A percentile compares a stretch with the other conserved stretches of the same genome.
Evolutionary conservation across 306 rosid genomes (phyloP).

Genomic region (Quercus robur): DNA sequence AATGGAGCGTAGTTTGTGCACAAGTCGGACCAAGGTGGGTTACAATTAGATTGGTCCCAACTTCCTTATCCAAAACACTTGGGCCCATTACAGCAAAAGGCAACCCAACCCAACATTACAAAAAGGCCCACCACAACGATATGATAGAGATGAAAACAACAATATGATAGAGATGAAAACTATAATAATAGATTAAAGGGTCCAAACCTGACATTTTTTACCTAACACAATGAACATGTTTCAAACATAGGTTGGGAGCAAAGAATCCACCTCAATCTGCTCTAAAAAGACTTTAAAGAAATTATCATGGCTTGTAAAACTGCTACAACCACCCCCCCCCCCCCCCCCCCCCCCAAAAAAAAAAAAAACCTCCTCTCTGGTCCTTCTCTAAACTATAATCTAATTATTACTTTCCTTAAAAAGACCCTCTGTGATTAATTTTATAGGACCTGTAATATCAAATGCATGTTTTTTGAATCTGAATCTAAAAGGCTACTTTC

Average conservation of each 20-base stretch:
- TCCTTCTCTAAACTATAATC: not conserved
- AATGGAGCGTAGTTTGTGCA: no score
- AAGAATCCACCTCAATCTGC: not conserved
- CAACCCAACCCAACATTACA: no score
- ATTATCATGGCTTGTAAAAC: no score
- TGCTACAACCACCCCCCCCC: no score
- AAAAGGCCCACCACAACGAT: no score
- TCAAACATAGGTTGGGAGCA: not conserved
- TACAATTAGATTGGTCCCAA: no score
- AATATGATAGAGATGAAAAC: not conserved
- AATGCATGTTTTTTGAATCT: no score
- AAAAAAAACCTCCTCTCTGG: no score
- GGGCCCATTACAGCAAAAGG: accelerated
- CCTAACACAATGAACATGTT: not conserved
- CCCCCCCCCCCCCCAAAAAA: no score
- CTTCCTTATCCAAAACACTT: no score
- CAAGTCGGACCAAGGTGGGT: no score
- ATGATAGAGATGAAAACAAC: not conserved
- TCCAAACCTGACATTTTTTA: not conserved
- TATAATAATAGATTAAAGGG: not conserved
- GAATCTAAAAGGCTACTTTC: no score
- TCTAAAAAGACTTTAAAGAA: not conserved
- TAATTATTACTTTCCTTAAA: not conserved
- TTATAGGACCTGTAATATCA: not conserved
- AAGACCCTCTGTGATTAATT: not conserved